phyloP scores from a whole-genome alignment of 208 protist genomes.

The Acanthamoeba sp. region DNA sequence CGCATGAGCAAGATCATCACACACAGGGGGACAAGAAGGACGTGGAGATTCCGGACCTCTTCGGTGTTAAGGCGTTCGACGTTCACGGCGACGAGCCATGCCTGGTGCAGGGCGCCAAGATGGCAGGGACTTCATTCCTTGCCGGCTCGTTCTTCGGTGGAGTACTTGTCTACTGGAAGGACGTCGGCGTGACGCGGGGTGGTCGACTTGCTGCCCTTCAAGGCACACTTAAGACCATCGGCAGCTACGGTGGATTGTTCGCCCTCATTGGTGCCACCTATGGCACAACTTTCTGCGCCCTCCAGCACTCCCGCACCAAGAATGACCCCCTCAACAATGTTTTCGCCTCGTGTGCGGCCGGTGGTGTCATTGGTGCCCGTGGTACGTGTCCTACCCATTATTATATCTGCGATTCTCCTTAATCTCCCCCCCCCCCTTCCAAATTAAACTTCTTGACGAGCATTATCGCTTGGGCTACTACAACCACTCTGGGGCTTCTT shows the following conservation, averaged over 20 bases:
- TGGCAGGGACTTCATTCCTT: background rate
- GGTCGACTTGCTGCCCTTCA: background rate
- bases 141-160: background rate
- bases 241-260: background rate
- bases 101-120: conserved; percentile 2
- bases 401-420: too few species aligned
- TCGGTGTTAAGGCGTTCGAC: background rate
- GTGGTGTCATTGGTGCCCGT: background rate
- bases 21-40: background rate
- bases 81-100: background rate
- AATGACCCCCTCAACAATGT: background rate
- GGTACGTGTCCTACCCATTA: background rate
- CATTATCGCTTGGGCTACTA: too few species aligned
- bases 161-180: background rate
- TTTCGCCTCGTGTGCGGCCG: background rate
- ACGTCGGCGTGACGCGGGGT: background rate
- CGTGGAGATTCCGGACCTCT: background rate
- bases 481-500: too few species aligned
- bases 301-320: conserved; percentile 1
- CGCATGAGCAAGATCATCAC: background rate
- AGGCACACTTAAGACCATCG: background rate
- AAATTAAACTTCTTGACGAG: too few species aligned
- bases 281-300: background rate
- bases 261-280: conserved; percentile 4
- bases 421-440: too few species aligned